Evolutionary conservation across 768 basidiomycete genomes (phyloP).

Genomic region (Trametes elegans): DNA sequence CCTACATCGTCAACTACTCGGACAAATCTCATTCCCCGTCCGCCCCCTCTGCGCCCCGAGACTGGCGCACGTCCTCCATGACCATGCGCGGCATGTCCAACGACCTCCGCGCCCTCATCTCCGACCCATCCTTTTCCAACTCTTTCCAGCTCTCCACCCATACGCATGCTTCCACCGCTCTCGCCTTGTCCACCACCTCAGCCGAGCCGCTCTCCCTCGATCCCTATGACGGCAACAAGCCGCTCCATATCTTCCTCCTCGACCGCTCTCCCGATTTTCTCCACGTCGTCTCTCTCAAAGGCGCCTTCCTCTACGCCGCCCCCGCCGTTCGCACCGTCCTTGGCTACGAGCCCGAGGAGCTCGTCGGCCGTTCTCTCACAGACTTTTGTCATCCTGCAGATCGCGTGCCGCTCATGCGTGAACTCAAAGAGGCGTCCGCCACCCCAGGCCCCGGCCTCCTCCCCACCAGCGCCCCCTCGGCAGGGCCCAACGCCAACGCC

Average conservation of each 20-base stretch:
- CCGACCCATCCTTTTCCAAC: slow-evolving; percentile 45
- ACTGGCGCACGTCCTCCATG: slow-evolving; percentile 32
- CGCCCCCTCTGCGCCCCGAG: slow-evolving; percentile 24
- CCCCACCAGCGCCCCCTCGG: slow-evolving; percentile 16
- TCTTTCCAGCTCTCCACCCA: slow-evolving; percentile 41
- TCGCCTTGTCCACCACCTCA: slow-evolving; percentile 14
- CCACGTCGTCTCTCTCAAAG: slow-evolving; percentile 90
- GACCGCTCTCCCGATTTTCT: slow-evolving; percentile 75
- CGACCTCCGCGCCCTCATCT: slow-evolving; percentile 48
- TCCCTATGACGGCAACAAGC: slow-evolving; percentile 40
- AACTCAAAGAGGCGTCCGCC: slow-evolving; percentile 72
- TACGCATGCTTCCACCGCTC: slow-evolving; percentile 26
- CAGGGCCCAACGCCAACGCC: neutral
- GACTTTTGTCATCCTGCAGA: slow-evolving; percentile 90
- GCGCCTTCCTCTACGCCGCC: slow-evolving; percentile 88
- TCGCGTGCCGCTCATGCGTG: slow-evolving; percentile 85
- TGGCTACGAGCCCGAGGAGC: slow-evolving; percentile 83
- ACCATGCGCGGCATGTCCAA: slow-evolving; percentile 45
- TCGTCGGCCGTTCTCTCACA: slow-evolving; percentile 73
- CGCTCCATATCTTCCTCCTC: slow-evolving; percentile 59
- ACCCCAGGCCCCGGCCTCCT: slow-evolving; percentile 22
- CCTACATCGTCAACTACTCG: slow-evolving; percentile 66
- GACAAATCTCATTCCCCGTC: slow-evolving; percentile 19
- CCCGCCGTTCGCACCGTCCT: slow-evolving; percentile 75
- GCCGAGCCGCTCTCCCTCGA: slow-evolving; percentile 19